Percentiles rank a stretch among this genome's conserved stretches.
Evolutionary conservation across 2,329 filamentous ascomycete genomes (phyloP).

Genomic region (Pseudogymnoascus sp.): DNA sequence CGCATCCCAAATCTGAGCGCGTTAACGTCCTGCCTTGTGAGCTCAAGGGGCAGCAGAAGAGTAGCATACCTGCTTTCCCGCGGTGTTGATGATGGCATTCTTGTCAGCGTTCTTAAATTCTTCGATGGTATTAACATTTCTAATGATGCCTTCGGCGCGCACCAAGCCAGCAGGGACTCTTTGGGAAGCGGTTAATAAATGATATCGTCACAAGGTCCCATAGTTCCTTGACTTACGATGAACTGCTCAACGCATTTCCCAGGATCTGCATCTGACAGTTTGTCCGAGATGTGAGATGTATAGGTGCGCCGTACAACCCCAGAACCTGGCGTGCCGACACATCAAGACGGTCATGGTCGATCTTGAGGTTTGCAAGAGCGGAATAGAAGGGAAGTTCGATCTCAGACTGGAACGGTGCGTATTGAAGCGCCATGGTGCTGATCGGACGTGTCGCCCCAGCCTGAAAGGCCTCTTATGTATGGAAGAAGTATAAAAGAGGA

Average conservation of each 20-base stretch:
- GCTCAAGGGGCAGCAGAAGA: conserved; percentile 16
- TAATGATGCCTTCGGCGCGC: conserved; percentile 87
- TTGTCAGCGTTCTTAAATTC: conserved; percentile 85
- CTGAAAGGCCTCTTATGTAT: background rate
- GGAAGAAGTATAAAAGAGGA: background rate
- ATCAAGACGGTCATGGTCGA: conserved; percentile 95
- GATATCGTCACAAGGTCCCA: background rate
- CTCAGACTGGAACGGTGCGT: conserved; percentile 85
- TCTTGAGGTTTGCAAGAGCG: conserved; percentile 84
- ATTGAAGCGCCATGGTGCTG: conserved; percentile 48
- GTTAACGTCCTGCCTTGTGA: conserved; percentile 13
- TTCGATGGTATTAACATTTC: conserved; percentile 93
- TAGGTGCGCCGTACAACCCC: conserved; percentile 74
- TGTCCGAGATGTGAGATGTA: conserved; percentile 35
- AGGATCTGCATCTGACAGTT: conserved; percentile 88
- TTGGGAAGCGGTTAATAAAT: conserved; percentile 18
- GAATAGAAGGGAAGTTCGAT: conserved; percentile 95
- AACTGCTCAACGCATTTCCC: conserved; percentile 75
- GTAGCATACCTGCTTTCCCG: conserved; percentile 63
- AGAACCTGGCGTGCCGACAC: conserved; percentile 82
- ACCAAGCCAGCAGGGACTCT: conserved; percentile 65
- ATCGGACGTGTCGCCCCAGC: conserved; percentile 2
- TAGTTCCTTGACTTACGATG: conserved; percentile 55
- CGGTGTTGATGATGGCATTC: conserved; percentile 65
- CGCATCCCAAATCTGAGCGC: conserved; percentile 83